phyloP scores from a whole-genome alignment of 768 basidiomycete genomes.

The Xanthoconium stramineum region DNA sequence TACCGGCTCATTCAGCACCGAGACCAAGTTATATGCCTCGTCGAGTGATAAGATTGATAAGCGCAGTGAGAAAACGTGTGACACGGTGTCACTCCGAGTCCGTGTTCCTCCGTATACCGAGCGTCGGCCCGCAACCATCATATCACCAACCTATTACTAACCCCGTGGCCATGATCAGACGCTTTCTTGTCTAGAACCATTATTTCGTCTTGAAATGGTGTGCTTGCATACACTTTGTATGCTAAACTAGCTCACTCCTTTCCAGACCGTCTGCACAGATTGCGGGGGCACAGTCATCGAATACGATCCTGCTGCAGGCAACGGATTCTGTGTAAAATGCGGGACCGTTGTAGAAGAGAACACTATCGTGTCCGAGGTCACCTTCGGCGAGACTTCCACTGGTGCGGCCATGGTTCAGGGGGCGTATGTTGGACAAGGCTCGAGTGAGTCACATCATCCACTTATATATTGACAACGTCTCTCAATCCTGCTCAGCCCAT shows the following conservation, averaged over 20 bases:
- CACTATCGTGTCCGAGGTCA: slow-evolving; percentile 89
- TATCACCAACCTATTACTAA: no score
- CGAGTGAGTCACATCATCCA: slow-evolving; percentile 57
- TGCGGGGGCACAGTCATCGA: slow-evolving; percentile 85
- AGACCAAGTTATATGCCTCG: neutral
- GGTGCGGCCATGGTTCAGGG: slow-evolving; percentile 97
- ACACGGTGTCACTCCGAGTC: slow-evolving; percentile 9
- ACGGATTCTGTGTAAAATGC: slow-evolving; percentile 82
- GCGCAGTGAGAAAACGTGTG: slow-evolving; percentile 7
- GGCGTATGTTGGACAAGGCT: slow-evolving; percentile 84
- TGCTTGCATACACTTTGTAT: neutral
- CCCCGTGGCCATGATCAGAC: neutral
- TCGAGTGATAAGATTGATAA: slow-evolving; percentile 6
- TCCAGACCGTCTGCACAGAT: slow-evolving; percentile 63
- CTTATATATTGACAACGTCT: neutral
- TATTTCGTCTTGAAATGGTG: slow-evolving; percentile 11
- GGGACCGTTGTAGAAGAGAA: slow-evolving; percentile 93
- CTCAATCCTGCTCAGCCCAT: slow-evolving; percentile 49
- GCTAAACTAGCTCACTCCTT: neutral
- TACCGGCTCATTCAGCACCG: neutral
- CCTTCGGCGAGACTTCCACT: slow-evolving; percentile 88
- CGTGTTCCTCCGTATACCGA: neutral
- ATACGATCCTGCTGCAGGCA: slow-evolving; percentile 80
- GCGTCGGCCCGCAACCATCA: no score
- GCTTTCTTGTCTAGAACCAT: no score